Percentiles rank a stretch among this genome's conserved stretches.
These are phyloP conservation scores for Sonneratia alba DNA, from an alignment of 345 rosid genomes.

Conservation along the genomic window DNA sequence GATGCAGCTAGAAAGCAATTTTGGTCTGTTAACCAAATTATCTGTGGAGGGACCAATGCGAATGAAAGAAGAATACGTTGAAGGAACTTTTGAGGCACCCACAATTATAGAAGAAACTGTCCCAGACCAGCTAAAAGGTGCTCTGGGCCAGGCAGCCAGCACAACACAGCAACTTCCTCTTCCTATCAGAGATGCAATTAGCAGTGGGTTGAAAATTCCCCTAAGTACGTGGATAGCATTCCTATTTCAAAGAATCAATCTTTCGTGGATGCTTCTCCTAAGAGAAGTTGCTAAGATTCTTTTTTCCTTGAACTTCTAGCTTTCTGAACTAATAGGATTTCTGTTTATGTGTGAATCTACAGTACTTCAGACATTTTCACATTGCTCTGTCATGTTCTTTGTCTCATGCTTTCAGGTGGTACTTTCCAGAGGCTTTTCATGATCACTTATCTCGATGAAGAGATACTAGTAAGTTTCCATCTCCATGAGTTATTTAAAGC, in stretches of 20 bases:
- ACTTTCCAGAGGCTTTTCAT: slow-evolving; percentile 78
- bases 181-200: slow-evolving; percentile 53
- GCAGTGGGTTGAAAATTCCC: slow-evolving; percentile 69
- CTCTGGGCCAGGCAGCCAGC: slow-evolving; percentile 56
- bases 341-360: neutral
- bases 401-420: slow-evolving; percentile 46
- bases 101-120: slow-evolving; percentile 68
- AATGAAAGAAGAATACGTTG: slow-evolving; percentile 77
- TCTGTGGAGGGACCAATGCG: slow-evolving; percentile 94
- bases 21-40: slow-evolving; percentile 48
- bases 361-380: neutral
- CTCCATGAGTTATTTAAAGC: neutral
- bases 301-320: neutral
- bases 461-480: slow-evolving; percentile 61
- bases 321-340: neutral
- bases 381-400: neutral
- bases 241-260: neutral
- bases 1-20: slow-evolving; percentile 76
- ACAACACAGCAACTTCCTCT: slow-evolving; percentile 72
- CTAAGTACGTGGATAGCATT: slow-evolving; percentile 41
- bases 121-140: slow-evolving; percentile 78
- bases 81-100: slow-evolving; percentile 73
- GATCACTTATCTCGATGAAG: slow-evolving; percentile 93
- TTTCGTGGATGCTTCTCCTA: neutral
- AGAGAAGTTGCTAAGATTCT: neutral